phyloP scores from a whole-genome alignment of 495 filamentous ascomycete genomes.

The Lasiosphaeria miniovina region DNA sequence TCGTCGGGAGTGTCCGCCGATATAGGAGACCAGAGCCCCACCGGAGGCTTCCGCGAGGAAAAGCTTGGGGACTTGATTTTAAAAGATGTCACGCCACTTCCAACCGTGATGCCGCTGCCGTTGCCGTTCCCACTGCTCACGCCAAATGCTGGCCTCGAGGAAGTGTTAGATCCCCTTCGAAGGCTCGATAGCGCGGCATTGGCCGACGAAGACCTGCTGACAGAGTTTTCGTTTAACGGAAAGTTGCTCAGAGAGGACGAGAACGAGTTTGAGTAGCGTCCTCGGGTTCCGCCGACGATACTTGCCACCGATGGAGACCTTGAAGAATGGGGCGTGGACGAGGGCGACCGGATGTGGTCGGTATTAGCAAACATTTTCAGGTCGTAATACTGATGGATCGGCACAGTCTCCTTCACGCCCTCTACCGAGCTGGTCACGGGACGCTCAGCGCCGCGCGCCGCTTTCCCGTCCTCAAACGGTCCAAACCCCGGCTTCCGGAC shows the following conservation, averaged over 20 bases:
- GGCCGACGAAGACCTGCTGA: conserved; percentile 28
- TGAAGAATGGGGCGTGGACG: conserved; percentile 33
- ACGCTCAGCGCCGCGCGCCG: conserved; percentile 19
- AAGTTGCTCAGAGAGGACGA: conserved; percentile 27
- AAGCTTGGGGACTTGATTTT: conserved; percentile 21
- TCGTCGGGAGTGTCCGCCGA: conserved; percentile 18
- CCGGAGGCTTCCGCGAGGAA: conserved; percentile 25
- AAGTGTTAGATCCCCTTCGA: conserved; percentile 22
- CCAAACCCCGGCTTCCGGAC: conserved; percentile 55
- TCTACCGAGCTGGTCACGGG: conserved; percentile 17
- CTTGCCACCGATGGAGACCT: conserved; percentile 23
- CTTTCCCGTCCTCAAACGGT: conserved; percentile 7
- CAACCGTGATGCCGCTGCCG: conserved; percentile 33
- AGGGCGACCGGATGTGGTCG: conserved; percentile 66
- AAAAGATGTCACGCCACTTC: conserved; percentile 35
- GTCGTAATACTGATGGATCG: conserved; percentile 64
- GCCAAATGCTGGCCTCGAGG: conserved; percentile 7
- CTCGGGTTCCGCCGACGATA: conserved; percentile 18
- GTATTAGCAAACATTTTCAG: conserved; percentile 72
- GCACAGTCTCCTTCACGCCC: conserved; percentile 36
- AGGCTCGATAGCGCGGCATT: conserved; percentile 33
- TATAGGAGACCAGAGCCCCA: conserved; percentile 38
- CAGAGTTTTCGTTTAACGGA: conserved; percentile 28
- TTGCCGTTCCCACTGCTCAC: conserved; percentile 10
- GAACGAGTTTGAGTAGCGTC: conserved; percentile 27